phyloP scores from a whole-genome alignment of 768 basidiomycete species.

The Fomitopsis serialis region DNA sequence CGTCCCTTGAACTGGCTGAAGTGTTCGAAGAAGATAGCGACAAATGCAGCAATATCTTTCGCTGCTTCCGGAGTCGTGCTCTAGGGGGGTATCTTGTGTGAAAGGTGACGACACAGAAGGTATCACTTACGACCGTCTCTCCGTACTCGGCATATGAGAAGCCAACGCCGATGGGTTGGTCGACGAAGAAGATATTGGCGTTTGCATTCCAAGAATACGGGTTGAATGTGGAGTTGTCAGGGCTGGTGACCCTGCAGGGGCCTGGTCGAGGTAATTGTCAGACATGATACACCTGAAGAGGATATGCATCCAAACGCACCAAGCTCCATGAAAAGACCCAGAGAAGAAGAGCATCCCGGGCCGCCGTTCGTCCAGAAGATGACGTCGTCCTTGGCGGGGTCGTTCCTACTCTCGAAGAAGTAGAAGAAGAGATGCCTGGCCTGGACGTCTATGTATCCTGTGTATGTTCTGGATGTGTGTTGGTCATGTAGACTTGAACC shows the following conservation, averaged over 20 bases:
- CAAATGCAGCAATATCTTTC: constrained; percentile 64
- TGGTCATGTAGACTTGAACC: not conserved
- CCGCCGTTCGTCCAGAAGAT: constrained; percentile 33
- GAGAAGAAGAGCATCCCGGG: constrained; percentile 22
- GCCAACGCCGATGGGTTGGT: constrained; percentile 33
- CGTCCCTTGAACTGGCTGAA: constrained; percentile 69
- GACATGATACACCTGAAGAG: constrained; percentile 54
- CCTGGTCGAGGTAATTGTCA: constrained; percentile 64
- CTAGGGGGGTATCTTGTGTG: constrained; percentile 26
- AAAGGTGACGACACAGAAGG: constrained; percentile 27
- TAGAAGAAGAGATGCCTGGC: constrained; percentile 44
- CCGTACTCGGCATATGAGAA: constrained; percentile 50
- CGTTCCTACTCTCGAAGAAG: constrained; percentile 42
- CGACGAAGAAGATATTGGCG: constrained; percentile 50
- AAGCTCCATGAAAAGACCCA: constrained; percentile 43
- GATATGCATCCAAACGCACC: constrained; percentile 19
- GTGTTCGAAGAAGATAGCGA: constrained; percentile 69
- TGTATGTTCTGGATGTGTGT: constrained; percentile 42
- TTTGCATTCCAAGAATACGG: constrained; percentile 65
- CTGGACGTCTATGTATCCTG: constrained; percentile 67
- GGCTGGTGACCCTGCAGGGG: constrained; percentile 58
- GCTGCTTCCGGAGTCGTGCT: constrained; percentile 64
- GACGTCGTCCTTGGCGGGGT: constrained; percentile 27
- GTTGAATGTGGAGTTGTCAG: constrained; percentile 46
- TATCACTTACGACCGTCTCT: constrained; percentile 46